Evolutionary conservation across 208 protist species (phyloP).

Genomic region (Vickermania ingenoplastis): DNA sequence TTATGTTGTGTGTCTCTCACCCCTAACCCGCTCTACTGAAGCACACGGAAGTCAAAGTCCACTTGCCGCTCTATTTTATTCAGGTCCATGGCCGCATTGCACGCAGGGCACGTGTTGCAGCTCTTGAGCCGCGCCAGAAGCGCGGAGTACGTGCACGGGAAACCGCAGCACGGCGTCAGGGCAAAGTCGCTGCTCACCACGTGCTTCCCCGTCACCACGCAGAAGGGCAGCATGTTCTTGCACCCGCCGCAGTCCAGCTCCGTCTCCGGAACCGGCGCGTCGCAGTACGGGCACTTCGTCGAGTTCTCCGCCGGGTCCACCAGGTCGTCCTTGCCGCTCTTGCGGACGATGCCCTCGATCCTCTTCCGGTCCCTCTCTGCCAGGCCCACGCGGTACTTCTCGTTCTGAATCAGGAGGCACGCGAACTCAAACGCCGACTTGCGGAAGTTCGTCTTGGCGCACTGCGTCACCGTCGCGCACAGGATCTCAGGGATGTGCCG

Average conservation of each 20-base stretch:
- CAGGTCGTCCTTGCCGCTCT: conserved; percentile 73
- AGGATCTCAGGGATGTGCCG: conserved; percentile 92
- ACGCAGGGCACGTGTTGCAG: conserved; percentile 72
- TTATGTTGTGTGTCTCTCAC: too few species aligned
- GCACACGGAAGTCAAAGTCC: conserved; percentile 56
- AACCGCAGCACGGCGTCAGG: conserved; percentile 85
- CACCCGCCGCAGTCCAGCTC: conserved; percentile 91
- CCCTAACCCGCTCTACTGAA: conserved; percentile 57
- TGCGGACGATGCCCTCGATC: conserved; percentile 94
- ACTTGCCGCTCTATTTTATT: conserved; percentile 57
- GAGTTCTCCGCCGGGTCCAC: conserved; percentile 75
- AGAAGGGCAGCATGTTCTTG: conserved; percentile 94
- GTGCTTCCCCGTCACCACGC: conserved; percentile 91
- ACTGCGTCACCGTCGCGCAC: conserved; percentile 94
- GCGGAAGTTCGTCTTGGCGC: conserved; percentile 81
- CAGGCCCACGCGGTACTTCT: conserved; percentile 90
- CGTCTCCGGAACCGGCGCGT: conserved; percentile 72
- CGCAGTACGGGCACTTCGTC: conserved; percentile 92
- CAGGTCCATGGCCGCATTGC: conserved; percentile 63
- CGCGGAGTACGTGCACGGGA: conserved; percentile 75
- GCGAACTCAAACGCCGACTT: conserved; percentile 95
- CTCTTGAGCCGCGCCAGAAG: conserved; percentile 64
- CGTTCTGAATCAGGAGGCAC: conserved; percentile 91
- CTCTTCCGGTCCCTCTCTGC: conserved; percentile 92
- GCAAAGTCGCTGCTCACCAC: conserved; percentile 85